phyloP scores from a whole-genome alignment of 2,329 filamentous ascomycete genomes.

The Aureobasidium subglaciale region DNA sequence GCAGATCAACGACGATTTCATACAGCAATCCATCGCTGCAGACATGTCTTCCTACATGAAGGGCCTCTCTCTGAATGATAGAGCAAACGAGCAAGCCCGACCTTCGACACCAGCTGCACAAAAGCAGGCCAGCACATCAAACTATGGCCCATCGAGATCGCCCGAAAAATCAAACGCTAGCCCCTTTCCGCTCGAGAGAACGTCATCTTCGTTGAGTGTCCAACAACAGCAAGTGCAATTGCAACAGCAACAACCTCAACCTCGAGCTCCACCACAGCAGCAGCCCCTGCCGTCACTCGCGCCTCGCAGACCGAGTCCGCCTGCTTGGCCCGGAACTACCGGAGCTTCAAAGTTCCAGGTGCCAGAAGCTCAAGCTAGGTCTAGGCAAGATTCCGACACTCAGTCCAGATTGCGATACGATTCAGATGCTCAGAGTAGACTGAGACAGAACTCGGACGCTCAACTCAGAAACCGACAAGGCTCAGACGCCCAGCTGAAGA shows the following conservation, averaged over 20 bases:
- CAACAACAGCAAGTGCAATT: not conserved
- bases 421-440: not conserved
- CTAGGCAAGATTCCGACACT: constrained; percentile 1
- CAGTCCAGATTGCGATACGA: not conserved
- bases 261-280: constrained; percentile 18
- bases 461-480: not conserved
- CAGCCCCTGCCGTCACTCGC: constrained; percentile 28
- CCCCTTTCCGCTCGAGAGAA: not conserved
- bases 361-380: not conserved
- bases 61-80: constrained; percentile 26
- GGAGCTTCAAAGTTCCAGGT: not conserved
- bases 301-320: not conserved
- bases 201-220: not conserved
- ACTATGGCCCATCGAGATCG: not conserved
- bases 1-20: constrained; percentile 37
- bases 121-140: constrained; percentile 15
- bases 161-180: not conserved
- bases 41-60: constrained; percentile 36
- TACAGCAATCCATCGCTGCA: constrained; percentile 42
- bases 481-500: not conserved
- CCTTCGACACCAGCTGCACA: constrained; percentile 1
- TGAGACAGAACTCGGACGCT: not conserved
- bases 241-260: not conserved
- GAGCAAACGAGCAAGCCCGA: not conserved
- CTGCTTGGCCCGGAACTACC: not conserved